Base-by-base conservation (phyloP, 495 filamentous ascomycete species). In the Neurospora sp. region DNA sequence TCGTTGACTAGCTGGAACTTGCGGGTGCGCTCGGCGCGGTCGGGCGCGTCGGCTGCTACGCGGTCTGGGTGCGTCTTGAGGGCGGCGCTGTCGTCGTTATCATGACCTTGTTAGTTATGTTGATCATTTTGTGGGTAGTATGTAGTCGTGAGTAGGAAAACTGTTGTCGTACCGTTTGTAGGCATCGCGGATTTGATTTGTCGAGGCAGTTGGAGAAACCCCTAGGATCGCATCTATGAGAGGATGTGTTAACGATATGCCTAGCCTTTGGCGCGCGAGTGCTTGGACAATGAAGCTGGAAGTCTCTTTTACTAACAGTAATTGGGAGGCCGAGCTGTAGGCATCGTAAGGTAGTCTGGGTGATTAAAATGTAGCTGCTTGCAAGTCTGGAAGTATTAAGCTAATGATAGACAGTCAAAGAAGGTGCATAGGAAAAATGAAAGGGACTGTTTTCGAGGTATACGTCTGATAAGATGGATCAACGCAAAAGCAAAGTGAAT, bases 1-100 rank as follows among this genome's bases (percentile, higher is more conserved):
- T 98, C 96, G 84, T 97, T 99, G 78, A 99, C 92, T 73, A 93
- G 89, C 81, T 99, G 96, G 85, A 99, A 99, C 80, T 92, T 91
- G 76, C 91, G 90, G 8, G 96, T 99, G 74, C 95, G 91, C 3
- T 86, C 82, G n/a, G 89, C 78, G 71, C 94, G 91, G 76, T 97
- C 94, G 71, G 95, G 92, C 31, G 93, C 93, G 82, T 94, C 91
- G 77, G 88, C 83, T 48, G 94, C 88, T 71, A 98, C 93, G 70
- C 96, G 91, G 81, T 99, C 96, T 4, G 96, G 96, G 83, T 99
- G 96, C 74, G 92, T 92, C 82, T 95, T 96, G 34, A 99, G 88
- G 17, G 96, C 97, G 78, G 93, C 93, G 81, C 94, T 97, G 77
- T 10, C 70, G 71, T 15, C 40, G 71, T 42, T 71, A 38, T 11